phyloP scores from a whole-genome alignment of 805 yeast species.

The Wickerhamomyces canadensis region DNA sequence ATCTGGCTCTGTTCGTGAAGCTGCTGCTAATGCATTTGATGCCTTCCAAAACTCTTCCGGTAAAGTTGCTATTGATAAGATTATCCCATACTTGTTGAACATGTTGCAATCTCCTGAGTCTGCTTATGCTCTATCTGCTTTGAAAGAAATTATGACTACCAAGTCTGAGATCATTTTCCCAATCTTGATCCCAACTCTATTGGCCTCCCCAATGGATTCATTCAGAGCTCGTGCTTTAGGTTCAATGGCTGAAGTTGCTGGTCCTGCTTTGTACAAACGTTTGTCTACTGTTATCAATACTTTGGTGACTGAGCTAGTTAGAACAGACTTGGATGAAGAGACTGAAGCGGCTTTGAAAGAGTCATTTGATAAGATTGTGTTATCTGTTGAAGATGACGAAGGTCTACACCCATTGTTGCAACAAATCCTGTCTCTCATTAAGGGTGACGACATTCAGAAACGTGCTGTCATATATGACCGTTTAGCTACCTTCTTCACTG shows the following conservation, averaged over 20 bases:
- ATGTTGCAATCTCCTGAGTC: slow-evolving; percentile 60
- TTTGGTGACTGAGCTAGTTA: slow-evolving; percentile 53
- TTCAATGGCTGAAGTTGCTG: slow-evolving; percentile 86
- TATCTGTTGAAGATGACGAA: slow-evolving; percentile 68
- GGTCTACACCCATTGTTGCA: slow-evolving; percentile 84
- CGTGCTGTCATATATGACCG: slow-evolving; percentile 61
- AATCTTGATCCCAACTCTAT: slow-evolving; percentile 77
- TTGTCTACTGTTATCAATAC: slow-evolving; percentile 70
- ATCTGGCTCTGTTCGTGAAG: slow-evolving; percentile 69
- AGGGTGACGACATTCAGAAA: slow-evolving; percentile 64
- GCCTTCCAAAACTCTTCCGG: slow-evolving; percentile 79
- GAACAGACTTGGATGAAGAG: slow-evolving; percentile 33
- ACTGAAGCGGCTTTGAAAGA: slow-evolving; percentile 35
- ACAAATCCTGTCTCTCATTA: slow-evolving; percentile 68
- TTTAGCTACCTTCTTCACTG: slow-evolving; percentile 64
- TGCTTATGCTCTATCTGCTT: slow-evolving; percentile 76
- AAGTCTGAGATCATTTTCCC: slow-evolving; percentile 93
- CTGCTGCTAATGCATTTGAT: slow-evolving; percentile 91
- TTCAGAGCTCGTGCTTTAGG: slow-evolving; percentile 87
- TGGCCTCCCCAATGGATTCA: slow-evolving; percentile 73
- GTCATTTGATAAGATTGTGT: slow-evolving; percentile 63
- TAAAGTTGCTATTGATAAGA: slow-evolving; percentile 78
- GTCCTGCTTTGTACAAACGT: slow-evolving; percentile 69
- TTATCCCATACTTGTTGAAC: slow-evolving; percentile 75
- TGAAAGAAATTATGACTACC: slow-evolving; percentile 87